Evolutionary conservation across 2,329 filamentous ascomycete species (phyloP).

Genomic region (Periconia sp.): DNA sequence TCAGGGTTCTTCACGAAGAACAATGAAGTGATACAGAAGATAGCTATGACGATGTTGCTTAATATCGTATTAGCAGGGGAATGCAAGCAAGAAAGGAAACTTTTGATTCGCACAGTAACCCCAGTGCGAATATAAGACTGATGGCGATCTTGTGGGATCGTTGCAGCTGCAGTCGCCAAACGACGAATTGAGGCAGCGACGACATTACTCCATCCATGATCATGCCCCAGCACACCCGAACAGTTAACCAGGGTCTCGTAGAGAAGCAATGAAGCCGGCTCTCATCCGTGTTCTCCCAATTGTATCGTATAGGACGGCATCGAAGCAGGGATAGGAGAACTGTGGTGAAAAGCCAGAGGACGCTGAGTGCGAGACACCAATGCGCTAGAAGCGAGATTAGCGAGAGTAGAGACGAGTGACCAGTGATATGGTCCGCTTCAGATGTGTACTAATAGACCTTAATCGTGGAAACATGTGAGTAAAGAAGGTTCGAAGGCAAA

Average conservation of each 20-base stretch:
- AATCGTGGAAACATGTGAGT: constrained; percentile 21
- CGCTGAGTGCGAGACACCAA: constrained; percentile 15
- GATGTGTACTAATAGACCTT: constrained; percentile 25
- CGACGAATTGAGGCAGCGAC: constrained; percentile 30
- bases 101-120: constrained; percentile 21
- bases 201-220: constrained; percentile 27
- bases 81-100: neutral
- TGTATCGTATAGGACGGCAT: constrained; percentile 30
- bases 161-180: constrained; percentile 30
- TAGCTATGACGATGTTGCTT: constrained; percentile 25
- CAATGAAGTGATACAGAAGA: constrained; percentile 17
- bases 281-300: constrained; percentile 23
- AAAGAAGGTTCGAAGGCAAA: constrained; percentile 33
- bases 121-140: constrained; percentile 28
- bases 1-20: constrained; percentile 4
- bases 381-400: constrained; percentile 27
- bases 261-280: constrained; percentile 23
- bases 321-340: constrained; percentile 20
- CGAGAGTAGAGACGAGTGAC: neutral
- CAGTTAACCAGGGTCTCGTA: constrained; percentile 17
- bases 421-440: neutral
- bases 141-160: constrained; percentile 31
- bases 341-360: constrained; percentile 13
- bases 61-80: constrained; percentile 11
- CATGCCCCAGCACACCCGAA: constrained; percentile 16